A percentile compares a stretch with the other conserved stretches of the same genome.
Evolutionary conservation across 306 rosid species (phyloP).

Genomic region (Dryas alaskensis): DNA sequence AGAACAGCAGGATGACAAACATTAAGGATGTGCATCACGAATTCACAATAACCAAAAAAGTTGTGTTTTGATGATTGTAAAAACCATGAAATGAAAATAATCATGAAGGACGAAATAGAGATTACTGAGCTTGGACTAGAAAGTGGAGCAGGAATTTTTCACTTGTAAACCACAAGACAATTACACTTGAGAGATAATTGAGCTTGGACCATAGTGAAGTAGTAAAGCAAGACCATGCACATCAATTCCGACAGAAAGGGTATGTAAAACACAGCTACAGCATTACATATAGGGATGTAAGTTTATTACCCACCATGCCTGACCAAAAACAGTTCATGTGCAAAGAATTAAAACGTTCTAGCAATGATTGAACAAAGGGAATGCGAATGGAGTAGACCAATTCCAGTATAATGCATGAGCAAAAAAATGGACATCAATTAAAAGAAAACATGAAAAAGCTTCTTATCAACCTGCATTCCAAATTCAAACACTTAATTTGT

Average conservation of each 20-base stretch:
- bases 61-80: not conserved
- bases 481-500: not conserved
- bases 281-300: not conserved
- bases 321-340: not conserved
- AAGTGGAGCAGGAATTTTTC: not conserved
- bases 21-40: not conserved
- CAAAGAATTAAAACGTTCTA: not conserved
- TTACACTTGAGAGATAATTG: not conserved
- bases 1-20: not conserved
- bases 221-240: not conserved
- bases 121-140: not conserved
- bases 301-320: not conserved
- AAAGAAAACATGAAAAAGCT: not conserved
- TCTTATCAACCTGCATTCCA: conserved; percentile 2
- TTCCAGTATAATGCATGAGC: not conserved
- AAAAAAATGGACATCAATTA: not conserved
- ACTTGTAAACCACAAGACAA: not conserved
- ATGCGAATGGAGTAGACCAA: not conserved
- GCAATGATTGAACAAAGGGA: not conserved
- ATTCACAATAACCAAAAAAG: not conserved
- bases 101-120: not conserved
- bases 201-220: not conserved
- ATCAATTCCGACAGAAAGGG: not conserved
- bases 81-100: not conserved
- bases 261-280: not conserved